Evolutionary conservation across 176 grass and related monocot species (phyloP).

Genomic region (Oryza punctata): DNA sequence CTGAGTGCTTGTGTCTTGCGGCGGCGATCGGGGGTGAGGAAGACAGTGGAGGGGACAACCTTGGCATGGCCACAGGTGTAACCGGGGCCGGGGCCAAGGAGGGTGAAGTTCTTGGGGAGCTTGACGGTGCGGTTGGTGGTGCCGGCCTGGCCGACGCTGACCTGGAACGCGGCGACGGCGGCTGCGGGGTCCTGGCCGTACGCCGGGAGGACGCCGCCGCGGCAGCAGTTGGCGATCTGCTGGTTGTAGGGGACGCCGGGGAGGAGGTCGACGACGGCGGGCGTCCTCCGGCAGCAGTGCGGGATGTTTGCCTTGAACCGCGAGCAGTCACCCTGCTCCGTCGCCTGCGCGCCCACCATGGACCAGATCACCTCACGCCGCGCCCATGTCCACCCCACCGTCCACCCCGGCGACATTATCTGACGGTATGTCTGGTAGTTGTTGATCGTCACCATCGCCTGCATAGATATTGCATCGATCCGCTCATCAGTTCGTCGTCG

Average conservation of each 20-base stretch:
- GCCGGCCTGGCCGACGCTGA: constrained; percentile 81
- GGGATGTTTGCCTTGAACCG: constrained; percentile 84
- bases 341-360: constrained; percentile 88
- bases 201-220: constrained; percentile 61
- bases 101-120: constrained; percentile 91
- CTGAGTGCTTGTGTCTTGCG: constrained; percentile 91
- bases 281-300: constrained; percentile 81
- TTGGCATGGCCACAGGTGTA: constrained; percentile 83
- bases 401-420: constrained; percentile 83
- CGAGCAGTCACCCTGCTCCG: constrained; percentile 97
- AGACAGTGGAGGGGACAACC: constrained; percentile 79
- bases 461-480: not conserved
- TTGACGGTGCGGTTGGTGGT: constrained; percentile 93
- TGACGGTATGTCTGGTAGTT: constrained; percentile 97
- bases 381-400: constrained; percentile 76
- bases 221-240: constrained; percentile 97
- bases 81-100: constrained; percentile 65
- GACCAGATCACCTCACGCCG: constrained; percentile 95
- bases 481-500: not conserved
- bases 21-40: constrained; percentile 60
- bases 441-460: constrained; percentile 89
- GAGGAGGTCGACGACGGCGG: constrained; percentile 76
- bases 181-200: constrained; percentile 68
- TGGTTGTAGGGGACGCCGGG: constrained; percentile 94
- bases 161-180: constrained; percentile 69